Conservation (phyloP, 768 basidiomycete genomes). For the Kwoniella newhampshirensis region DNA sequence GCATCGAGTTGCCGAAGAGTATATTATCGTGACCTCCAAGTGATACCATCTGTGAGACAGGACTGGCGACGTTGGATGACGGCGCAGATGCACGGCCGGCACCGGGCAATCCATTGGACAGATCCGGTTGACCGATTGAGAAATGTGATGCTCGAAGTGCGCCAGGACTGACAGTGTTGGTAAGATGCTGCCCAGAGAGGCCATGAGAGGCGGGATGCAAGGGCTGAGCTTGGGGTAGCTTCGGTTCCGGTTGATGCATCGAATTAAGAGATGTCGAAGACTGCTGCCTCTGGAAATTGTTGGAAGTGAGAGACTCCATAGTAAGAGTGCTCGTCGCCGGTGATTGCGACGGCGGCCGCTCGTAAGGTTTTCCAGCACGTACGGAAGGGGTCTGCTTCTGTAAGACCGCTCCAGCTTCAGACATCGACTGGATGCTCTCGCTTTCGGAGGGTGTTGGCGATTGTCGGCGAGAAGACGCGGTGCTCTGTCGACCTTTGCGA, state of each 20-base stretch:
- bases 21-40: conserved; percentile 22
- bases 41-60: conserved; percentile 6
- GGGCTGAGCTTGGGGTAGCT: conserved; percentile 8
- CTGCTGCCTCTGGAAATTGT: conserved; percentile 23
- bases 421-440: conserved; percentile 42
- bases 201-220: conserved; percentile 1
- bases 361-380: conserved; percentile 42
- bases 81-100: conserved; percentile 1
- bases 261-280: conserved; percentile 31
- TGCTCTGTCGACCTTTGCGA: conserved; percentile 37
- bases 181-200: conserved; percentile 6
- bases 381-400: conserved; percentile 38
- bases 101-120: conserved; percentile 3
- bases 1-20: conserved; percentile 23
- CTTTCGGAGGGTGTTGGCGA: conserved; percentile 43
- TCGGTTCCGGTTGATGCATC: conserved; percentile 10
- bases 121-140: conserved; percentile 4
- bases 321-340: conserved; percentile 25
- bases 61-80: conserved; percentile 8
- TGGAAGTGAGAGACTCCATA: conserved; percentile 8
- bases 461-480: conserved; percentile 34
- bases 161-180: conserved; percentile 39
- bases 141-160: conserved; percentile 38
- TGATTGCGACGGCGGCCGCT: conserved; percentile 38
- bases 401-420: conserved; percentile 39